Conservation (phyloP, 345 rosid species). For the Citrus sinensis region DNA sequence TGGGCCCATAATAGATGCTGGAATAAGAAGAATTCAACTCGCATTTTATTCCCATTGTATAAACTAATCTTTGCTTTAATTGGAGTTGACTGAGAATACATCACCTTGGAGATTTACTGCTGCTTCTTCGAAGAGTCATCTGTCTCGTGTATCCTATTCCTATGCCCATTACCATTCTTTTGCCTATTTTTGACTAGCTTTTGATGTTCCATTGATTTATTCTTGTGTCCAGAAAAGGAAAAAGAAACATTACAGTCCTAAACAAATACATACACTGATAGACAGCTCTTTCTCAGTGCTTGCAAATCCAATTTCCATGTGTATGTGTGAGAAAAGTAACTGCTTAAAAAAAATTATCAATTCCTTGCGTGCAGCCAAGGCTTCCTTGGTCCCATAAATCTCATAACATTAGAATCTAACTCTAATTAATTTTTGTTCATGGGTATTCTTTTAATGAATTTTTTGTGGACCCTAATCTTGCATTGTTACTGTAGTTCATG, state of each 20-base stretch:
- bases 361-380: slow-evolving; percentile 35
- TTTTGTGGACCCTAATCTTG: background rate
- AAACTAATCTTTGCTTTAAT: background rate
- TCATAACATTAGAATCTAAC: background rate
- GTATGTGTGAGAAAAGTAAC: background rate
- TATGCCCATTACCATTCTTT: slow-evolving; percentile 7
- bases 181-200: slow-evolving; percentile 24
- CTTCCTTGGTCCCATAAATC: slow-evolving; percentile 11
- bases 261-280: background rate
- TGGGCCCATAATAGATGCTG: background rate
- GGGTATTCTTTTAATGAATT: background rate
- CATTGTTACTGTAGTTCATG: background rate
- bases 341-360: background rate
- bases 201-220: background rate
- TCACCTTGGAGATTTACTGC: background rate
- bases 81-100: background rate
- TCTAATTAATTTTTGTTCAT: background rate
- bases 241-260: background rate
- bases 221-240: no score
- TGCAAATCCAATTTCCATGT: background rate
- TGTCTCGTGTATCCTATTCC: background rate
- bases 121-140: background rate
- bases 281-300: background rate
- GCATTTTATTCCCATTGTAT: background rate
- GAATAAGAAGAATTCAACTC: background rate